Conservation (phyloP, 1,284 basidiomycete species). For the Ganoderma lucidum region DNA sequence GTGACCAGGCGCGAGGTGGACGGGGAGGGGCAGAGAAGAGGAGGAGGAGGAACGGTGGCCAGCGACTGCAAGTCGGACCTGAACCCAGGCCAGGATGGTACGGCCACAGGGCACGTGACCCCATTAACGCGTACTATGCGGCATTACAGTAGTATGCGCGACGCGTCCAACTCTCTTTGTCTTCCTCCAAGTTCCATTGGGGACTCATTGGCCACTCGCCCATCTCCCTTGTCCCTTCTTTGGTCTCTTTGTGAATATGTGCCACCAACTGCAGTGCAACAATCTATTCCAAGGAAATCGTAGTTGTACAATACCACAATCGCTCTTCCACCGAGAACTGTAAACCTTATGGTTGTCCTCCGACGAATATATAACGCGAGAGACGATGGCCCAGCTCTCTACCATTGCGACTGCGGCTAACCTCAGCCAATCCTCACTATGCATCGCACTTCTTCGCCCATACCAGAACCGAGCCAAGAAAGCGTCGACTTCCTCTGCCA, state of each 20-base stretch:
- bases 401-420: neutral
- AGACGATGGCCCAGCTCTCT: neutral
- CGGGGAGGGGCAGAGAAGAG: slow-evolving; percentile 13
- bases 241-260: neutral
- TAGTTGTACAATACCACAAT: neutral
- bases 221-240: neutral
- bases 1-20: neutral
- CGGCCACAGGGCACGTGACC: slow-evolving; percentile 19
- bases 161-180: neutral
- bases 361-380: neutral
- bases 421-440: neutral
- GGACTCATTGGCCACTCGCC: neutral
- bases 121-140: slow-evolving; percentile 21
- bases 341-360: neutral
- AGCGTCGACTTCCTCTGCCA: neutral
- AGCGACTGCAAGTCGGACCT: slow-evolving; percentile 4
- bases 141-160: neutral
- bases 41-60: slow-evolving; percentile 13
- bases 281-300: neutral
- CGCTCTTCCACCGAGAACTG: neutral
- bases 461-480: slow-evolving; percentile 1
- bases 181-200: too few species aligned
- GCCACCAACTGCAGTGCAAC: neutral
- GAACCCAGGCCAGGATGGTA: slow-evolving; percentile 15
- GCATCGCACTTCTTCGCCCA: neutral